Conservation (phyloP, 164 flowering plant genomes). For the Cinnamomum chago region DNA sequence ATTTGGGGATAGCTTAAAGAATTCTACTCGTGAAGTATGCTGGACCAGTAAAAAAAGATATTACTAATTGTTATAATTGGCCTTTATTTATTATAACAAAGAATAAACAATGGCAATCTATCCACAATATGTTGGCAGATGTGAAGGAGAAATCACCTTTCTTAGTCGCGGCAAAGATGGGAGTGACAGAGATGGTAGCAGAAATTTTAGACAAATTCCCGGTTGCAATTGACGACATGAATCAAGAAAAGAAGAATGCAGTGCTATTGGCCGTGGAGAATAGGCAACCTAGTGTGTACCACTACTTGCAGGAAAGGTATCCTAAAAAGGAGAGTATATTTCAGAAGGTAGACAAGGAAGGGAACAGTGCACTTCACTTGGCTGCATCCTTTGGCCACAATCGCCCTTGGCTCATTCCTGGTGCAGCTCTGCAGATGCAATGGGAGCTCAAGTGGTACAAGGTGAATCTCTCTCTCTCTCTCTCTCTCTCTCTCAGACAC, state of each 20-base stretch:
- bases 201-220: conserved; percentile 26
- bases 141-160: conserved; percentile 27
- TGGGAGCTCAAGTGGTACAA: conserved; percentile 49
- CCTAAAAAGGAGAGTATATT: neutral
- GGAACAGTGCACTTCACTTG: conserved; percentile 37
- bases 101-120: too few species aligned
- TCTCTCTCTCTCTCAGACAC: conserved; percentile 1
- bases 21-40: too few species aligned
- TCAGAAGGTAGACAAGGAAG: conserved; percentile 26
- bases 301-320: neutral
- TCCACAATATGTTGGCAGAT: neutral
- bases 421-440: conserved; percentile 45
- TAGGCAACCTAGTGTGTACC: conserved; percentile 35
- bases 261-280: conserved; percentile 36
- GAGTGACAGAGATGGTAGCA: conserved; percentile 35
- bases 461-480: conserved; percentile 21
- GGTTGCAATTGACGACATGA: conserved; percentile 29
- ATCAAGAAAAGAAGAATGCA: conserved; percentile 27
- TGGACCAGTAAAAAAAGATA: too few species aligned
- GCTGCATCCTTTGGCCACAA: conserved; percentile 29
- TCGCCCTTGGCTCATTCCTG: conserved; percentile 38
- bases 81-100: too few species aligned
- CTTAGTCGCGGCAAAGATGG: conserved; percentile 36
- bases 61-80: too few species aligned
- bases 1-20: too few species aligned